Evolutionary conservation across 1,139 yeast genomes (phyloP).

Genomic region (Oligophagozyma castellii): DNA sequence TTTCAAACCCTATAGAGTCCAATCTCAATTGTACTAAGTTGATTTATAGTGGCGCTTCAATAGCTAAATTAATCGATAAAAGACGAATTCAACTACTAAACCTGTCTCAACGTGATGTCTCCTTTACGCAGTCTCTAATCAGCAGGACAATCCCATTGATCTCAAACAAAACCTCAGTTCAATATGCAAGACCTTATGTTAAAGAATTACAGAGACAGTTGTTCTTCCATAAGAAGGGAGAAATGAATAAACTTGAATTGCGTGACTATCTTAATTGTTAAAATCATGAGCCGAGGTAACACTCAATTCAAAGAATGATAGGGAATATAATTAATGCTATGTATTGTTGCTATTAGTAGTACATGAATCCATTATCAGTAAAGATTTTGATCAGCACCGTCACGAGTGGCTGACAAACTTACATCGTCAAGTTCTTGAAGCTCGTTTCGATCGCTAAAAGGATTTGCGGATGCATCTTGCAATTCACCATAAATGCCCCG

Average conservation of each 20-base stretch:
- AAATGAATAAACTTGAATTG: constrained; percentile 17
- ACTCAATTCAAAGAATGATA: too few relatives aligned
- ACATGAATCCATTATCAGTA: too few relatives aligned
- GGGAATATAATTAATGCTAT: too few relatives aligned
- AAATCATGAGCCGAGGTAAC: too few relatives aligned
- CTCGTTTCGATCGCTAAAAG: constrained; percentile 15
- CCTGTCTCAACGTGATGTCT: constrained; percentile 6
- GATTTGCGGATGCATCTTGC: constrained; percentile 27
- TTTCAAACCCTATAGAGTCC: too few relatives aligned
- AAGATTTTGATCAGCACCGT: constrained; percentile 5
- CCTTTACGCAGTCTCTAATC: constrained; percentile 7
- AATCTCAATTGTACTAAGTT: constrained; percentile 10
- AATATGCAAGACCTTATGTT: constrained; percentile 2
- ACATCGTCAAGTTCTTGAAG: constrained; percentile 5
- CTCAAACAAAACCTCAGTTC: background rate
- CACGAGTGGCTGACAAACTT: too few relatives aligned
- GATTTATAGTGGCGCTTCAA: constrained; percentile 11
- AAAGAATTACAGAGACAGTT: constrained; percentile 24
- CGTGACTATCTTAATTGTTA: background rate
- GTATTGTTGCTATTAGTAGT: background rate
- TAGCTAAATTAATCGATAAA: constrained; percentile 9
- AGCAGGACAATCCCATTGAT: background rate
- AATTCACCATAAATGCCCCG: constrained; percentile 43
- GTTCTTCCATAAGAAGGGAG: constrained; percentile 23
- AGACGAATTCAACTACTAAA: constrained; percentile 6